Evolutionary conservation across 176 grass and related monocot species (phyloP).

Genomic region (Ananas comosus): DNA sequence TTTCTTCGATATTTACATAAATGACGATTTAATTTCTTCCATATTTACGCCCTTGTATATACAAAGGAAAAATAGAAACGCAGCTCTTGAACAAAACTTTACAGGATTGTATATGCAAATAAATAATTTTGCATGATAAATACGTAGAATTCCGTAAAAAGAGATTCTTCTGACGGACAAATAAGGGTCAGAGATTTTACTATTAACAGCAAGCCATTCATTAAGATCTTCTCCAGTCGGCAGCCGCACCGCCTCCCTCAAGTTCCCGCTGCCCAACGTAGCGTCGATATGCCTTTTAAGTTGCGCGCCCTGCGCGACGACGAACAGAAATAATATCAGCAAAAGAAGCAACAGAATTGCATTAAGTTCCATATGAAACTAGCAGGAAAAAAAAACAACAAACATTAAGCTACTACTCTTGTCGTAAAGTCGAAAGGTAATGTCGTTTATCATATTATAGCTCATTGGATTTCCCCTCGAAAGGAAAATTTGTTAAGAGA

Average conservation of each 20-base stretch:
- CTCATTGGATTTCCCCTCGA: no score
- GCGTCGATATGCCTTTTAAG: constrained; percentile 75
- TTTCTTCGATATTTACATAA: no score
- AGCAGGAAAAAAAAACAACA: not conserved
- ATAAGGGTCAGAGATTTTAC: constrained; percentile 25
- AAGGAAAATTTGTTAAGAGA: no score
- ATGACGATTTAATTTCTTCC: no score
- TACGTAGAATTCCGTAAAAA: no score
- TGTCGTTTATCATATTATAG: no score
- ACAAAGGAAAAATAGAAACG: no score
- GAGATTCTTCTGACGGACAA: not conserved
- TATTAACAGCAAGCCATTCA: constrained; percentile 93
- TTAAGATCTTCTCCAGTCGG: constrained; percentile 80
- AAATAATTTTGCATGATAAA: no score
- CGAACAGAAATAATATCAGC: not conserved
- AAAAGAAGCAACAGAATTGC: not conserved
- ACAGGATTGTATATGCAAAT: no score
- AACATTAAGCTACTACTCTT: not conserved
- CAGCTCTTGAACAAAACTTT: no score
- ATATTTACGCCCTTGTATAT: no score
- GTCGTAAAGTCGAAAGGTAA: no score
- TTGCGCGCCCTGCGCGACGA: constrained; percentile 46
- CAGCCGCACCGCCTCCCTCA: constrained; percentile 69
- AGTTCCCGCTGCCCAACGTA: constrained; percentile 68
- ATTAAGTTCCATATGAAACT: not conserved